Evolutionary conservation across 1,139 yeast genomes (phyloP).

Genomic region (Yamadazyma trypodendri): DNA sequence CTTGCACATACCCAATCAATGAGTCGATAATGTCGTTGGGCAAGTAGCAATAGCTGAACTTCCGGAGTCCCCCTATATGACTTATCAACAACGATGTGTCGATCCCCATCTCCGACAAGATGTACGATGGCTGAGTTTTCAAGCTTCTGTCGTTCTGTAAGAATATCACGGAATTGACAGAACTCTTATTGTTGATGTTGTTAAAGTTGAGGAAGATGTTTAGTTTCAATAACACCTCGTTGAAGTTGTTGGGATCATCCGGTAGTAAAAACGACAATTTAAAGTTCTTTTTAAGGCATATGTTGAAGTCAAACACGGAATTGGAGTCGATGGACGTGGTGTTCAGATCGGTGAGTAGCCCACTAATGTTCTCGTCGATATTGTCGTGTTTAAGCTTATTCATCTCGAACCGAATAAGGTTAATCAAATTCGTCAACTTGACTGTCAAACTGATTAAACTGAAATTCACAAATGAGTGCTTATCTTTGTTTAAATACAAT

Average conservation of each 20-base stretch:
- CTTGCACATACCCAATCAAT: conserved; percentile 27
- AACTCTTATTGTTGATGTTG: conserved; percentile 12
- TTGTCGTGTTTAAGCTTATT: conserved; percentile 7
- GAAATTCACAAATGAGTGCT: conserved; percentile 58
- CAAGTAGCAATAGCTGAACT: conserved; percentile 39
- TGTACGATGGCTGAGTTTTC: conserved; percentile 32
- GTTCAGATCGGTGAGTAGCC: neutral
- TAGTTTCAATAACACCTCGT: conserved; percentile 36
- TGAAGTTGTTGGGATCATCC: conserved; percentile 32
- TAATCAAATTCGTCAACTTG: conserved; percentile 22
- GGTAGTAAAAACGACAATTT: conserved; percentile 35
- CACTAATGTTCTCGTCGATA: neutral
- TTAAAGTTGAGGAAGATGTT: conserved; percentile 36
- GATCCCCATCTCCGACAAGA: conserved; percentile 29
- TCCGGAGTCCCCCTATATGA: conserved; percentile 44
- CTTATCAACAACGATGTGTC: conserved; percentile 32
- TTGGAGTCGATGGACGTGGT: conserved; percentile 1
- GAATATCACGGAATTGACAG: conserved; percentile 17
- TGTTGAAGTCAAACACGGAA: conserved; percentile 31
- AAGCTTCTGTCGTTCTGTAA: conserved; percentile 20
- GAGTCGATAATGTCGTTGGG: conserved; percentile 33
- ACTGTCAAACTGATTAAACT: conserved; percentile 63
- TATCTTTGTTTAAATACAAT: conserved; percentile 36
- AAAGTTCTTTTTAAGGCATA: conserved; percentile 40
- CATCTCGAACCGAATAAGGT: conserved; percentile 20